Conservation (phyloP, 2,329 filamentous ascomycete genomes). For the Fusarium verrucosum region DNA sequence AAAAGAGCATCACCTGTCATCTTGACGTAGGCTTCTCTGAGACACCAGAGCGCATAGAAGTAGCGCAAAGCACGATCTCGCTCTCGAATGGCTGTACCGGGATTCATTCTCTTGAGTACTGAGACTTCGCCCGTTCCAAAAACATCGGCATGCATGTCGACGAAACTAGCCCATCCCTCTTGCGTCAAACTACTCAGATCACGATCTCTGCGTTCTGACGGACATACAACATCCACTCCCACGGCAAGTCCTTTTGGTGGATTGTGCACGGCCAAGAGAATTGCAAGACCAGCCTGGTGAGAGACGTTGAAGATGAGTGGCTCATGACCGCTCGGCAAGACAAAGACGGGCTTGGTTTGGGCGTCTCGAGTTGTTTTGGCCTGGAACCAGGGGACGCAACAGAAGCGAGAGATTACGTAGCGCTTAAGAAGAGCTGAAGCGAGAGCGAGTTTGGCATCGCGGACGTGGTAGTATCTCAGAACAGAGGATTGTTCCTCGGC, state of each 20-base stretch:
- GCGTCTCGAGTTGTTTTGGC: conserved; percentile 66
- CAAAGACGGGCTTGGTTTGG: conserved; percentile 64
- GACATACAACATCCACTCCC: conserved; percentile 80
- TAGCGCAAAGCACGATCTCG: conserved; percentile 69
- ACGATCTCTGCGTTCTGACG: conserved; percentile 71
- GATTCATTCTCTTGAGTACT: conserved; percentile 63
- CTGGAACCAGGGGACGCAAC: conserved; percentile 67
- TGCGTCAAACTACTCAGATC: conserved; percentile 65
- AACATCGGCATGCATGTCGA: conserved; percentile 77
- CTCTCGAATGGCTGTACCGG: conserved; percentile 37
- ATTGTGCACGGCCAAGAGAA: conserved; percentile 65
- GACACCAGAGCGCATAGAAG: conserved; percentile 82
- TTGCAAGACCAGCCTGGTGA: conserved; percentile 80
- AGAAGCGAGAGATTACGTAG: conserved; percentile 68
- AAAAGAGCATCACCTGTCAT: conserved; percentile 81
- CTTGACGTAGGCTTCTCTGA: conserved; percentile 85
- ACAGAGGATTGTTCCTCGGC: conserved; percentile 65
- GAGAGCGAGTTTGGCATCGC: conserved; percentile 79
- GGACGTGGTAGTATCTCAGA: conserved; percentile 70
- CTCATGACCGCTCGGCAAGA: conserved; percentile 58
- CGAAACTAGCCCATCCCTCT: conserved; percentile 72
- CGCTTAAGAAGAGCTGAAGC: conserved; percentile 79
- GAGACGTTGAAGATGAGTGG: conserved; percentile 77
- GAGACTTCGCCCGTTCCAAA: conserved; percentile 69
- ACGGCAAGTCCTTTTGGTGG: conserved; percentile 57